Conservation (phyloP, 345 rosid genomes). For the Melastoma malabathricum region DNA sequence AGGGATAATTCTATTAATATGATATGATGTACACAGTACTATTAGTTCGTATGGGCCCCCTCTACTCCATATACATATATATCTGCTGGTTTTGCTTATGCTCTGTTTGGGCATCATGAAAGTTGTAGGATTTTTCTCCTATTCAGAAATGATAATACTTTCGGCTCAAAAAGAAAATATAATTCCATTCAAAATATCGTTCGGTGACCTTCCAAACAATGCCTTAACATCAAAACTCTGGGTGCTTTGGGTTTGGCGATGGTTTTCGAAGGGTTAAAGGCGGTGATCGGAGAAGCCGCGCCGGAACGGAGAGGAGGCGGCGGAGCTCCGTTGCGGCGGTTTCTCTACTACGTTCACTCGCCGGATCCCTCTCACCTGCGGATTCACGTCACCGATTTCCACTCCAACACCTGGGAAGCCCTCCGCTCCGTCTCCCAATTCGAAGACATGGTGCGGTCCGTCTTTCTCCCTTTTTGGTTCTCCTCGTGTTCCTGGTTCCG, state of each 20-base stretch:
- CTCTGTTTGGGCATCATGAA: too few species aligned
- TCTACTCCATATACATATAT: too few species aligned
- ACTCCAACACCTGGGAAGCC: constrained; percentile 43
- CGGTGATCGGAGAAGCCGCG: constrained; percentile 54
- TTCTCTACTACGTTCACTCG: constrained; percentile 52
- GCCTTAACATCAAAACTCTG: background rate
- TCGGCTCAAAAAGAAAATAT: too few species aligned
- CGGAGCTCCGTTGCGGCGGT: constrained; percentile 29
- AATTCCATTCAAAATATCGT: too few species aligned
- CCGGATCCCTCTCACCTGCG: constrained; percentile 46
- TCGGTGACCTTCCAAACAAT: too few species aligned
- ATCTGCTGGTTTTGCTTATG: too few species aligned
- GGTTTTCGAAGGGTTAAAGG: constrained; percentile 41
- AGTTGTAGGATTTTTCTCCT: too few species aligned
- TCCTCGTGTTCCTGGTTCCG: background rate
- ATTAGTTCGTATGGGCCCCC: too few species aligned
- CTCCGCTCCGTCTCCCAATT: constrained; percentile 54
- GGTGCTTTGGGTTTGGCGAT: constrained; percentile 5
- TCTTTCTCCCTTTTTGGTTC: background rate
- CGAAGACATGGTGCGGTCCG: constrained; percentile 52
- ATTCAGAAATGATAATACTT: too few species aligned
- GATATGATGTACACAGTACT: too few species aligned
- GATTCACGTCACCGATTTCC: constrained; percentile 54
- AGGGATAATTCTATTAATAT: too few species aligned
- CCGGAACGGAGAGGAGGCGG: constrained; percentile 30